Evolutionary conservation across 148 eudicot species (phyloP).

Genomic region (Agrostemma githago): DNA sequence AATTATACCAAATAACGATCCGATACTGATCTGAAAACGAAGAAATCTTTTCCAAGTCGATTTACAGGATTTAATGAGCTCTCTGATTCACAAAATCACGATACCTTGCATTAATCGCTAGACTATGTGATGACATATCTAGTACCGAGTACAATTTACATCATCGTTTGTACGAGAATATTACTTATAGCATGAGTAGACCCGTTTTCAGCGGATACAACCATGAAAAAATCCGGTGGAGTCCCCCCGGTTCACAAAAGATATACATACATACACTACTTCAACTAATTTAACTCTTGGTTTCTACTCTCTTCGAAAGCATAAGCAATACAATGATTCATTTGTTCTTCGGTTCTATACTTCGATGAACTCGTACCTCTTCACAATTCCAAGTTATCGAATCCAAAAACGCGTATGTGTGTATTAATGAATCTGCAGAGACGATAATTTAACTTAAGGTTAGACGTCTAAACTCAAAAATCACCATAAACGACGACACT

Average conservation of each 20-base stretch:
- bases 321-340: background rate
- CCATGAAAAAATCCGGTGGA: slow-evolving; percentile 42
- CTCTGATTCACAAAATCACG: too few relatives aligned
- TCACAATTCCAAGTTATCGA: slow-evolving; percentile 22
- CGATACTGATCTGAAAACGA: too few relatives aligned
- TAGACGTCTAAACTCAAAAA: background rate
- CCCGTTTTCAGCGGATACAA: slow-evolving; percentile 31
- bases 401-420: slow-evolving; percentile 15
- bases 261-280: slow-evolving; percentile 20
- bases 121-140: too few relatives aligned
- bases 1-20: background rate
- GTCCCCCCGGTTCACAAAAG: slow-evolving; percentile 27
- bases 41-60: too few relatives aligned
- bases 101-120: too few relatives aligned
- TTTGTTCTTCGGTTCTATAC: background rate
- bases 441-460: background rate
- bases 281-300: slow-evolving; percentile 14
- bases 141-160: too few relatives aligned
- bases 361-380: slow-evolving; percentile 13
- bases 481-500: background rate
- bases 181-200: slow-evolving; percentile 48
- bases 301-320: slow-evolving; percentile 16
- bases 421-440: slow-evolving; percentile 24
- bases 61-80: too few relatives aligned
- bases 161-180: slow-evolving; percentile 5